phyloP scores from a whole-genome alignment of 805 yeast species.

The Wickerhamiella domercqiae region DNA sequence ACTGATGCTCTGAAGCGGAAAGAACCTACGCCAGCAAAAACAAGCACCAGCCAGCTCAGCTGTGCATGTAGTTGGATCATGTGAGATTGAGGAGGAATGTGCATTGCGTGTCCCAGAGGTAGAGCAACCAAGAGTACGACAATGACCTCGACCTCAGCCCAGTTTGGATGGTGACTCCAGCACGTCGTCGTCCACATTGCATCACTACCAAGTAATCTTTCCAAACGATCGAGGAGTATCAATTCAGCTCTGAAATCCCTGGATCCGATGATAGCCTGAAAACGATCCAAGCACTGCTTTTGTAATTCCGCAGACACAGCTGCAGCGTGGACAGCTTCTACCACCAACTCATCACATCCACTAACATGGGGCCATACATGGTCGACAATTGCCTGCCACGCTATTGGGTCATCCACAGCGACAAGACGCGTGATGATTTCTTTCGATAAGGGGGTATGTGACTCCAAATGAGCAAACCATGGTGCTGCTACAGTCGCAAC shows the following conservation, averaged over 20 bases:
- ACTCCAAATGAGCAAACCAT: slow-evolving; percentile 2
- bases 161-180: slow-evolving; percentile 6
- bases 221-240: not conserved
- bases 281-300: not conserved
- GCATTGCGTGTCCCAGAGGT: not conserved
- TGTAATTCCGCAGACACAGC: not conserved
- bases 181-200: not conserved
- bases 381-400: not conserved
- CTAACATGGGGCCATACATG: not conserved
- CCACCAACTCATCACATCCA: not conserved
- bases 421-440: not conserved
- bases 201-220: not conserved
- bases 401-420: not conserved
- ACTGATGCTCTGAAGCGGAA: slow-evolving; percentile 2
- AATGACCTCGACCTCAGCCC: slow-evolving; percentile 5
- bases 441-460: not conserved
- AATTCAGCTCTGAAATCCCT: not conserved
- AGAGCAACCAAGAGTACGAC: slow-evolving; percentile 1
- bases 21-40: slow-evolving; percentile 3
- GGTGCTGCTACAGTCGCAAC: slow-evolving; percentile 3
- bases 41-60: slow-evolving; percentile 1
- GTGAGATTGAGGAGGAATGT: not conserved
- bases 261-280: not conserved
- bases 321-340: not conserved
- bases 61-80: not conserved